Base-by-base conservation (phyloP, 129 eudicot species). In the Sambucus nigra region DNA sequence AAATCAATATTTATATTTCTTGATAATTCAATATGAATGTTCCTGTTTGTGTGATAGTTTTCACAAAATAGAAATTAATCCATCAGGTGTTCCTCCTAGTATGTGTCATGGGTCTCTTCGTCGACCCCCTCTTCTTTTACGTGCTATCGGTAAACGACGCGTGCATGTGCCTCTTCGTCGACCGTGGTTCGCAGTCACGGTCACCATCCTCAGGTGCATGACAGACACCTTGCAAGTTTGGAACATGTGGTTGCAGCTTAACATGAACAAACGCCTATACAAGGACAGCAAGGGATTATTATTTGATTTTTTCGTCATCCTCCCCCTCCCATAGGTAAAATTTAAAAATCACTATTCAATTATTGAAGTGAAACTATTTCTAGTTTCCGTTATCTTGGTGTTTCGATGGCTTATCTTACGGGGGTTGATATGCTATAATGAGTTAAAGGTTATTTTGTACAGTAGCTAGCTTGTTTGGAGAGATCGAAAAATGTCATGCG, bases 321-420 rank as follows among this genome's bases (percentile, higher is more conserved):
- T 92, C 0, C 99, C 99, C 21, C 31, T 92, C 26, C 96, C 99
- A 0, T 96, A 92, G 96, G 99, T 91, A 4, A 42, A n/a, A n/a
- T n/a, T n/a, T n/a, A n/a, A n/a, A n/a, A n/a, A n/a, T n/a, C n/a
- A n/a, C n/a, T n/a, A n/a, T n/a, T n/a, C 38, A 31, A 31, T 31
- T 31, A 31, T 31, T 9, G 38, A 11, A 0, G 8, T 31, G 38
- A 31, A 1, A 5, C 10, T 5, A 31, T 11, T 11, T 31, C 38
- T 6, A 31, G 5, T 5, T 6, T 5, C 5, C 10, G 8, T 31
- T 31, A 31, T 31, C 10, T 31, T 11, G 5, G 38, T 31, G n/a
- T 31, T 5, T 31, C 10, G 38, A 31, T 31, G 5, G 38, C 38
- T 31, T 31, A 0, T 31, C 8, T 31, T 31, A 6, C 10, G 10